phyloP scores from a whole-genome alignment of 805 yeast genomes.

The Lipomyces spencermartinsiae region DNA sequence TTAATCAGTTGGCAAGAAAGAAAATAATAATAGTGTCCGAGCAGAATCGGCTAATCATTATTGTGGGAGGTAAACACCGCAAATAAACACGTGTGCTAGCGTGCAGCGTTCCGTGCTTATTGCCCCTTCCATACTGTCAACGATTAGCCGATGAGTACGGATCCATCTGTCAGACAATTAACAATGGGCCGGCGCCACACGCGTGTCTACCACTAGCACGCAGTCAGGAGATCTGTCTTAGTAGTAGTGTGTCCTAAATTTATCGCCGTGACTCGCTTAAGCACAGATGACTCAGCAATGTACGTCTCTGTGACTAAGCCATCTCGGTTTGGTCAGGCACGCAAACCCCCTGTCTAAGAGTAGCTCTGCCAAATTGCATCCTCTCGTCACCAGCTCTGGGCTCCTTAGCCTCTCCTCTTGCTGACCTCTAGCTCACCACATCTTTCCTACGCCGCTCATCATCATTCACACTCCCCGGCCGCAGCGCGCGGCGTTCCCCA shows the following conservation, averaged over 20 bases:
- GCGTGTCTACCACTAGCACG: background rate
- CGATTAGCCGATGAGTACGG: background rate
- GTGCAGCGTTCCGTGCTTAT: background rate
- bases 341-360: conserved; percentile 8
- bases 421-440: background rate
- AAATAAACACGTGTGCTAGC: background rate
- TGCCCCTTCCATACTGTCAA: background rate
- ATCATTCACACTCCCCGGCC: background rate
- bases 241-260: background rate
- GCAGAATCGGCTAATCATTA: background rate
- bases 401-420: background rate
- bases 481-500: conserved; percentile 5
- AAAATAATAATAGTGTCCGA: too few species aligned
- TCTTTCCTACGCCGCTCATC: background rate
- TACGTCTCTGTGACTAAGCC: background rate
- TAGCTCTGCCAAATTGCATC: background rate
- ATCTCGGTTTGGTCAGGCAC: background rate
- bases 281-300: background rate
- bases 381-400: background rate
- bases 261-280: background rate
- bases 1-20: too few species aligned
- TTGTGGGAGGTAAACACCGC: background rate
- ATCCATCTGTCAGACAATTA: background rate
- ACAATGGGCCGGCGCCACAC: background rate
- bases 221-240: background rate